Evolutionary conservation across 2,329 filamentous ascomycete genomes (phyloP).

Genomic region (Venturia asperata): DNA sequence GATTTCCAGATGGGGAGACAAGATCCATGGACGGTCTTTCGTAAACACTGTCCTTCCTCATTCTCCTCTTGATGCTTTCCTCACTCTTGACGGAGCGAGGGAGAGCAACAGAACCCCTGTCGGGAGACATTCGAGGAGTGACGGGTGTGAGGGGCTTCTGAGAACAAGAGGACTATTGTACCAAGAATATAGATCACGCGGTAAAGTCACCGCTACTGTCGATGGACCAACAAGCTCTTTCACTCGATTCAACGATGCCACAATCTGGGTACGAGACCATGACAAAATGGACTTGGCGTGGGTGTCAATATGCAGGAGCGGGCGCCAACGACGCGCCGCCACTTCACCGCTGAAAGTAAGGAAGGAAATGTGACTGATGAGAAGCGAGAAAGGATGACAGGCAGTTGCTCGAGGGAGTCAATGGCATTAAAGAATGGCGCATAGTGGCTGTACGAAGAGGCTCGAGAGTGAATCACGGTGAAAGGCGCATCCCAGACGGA

Average conservation of each 20-base stretch:
- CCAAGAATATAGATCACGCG: slow-evolving; percentile 11
- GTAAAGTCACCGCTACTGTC: slow-evolving; percentile 9
- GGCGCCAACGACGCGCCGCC: slow-evolving; percentile 4
- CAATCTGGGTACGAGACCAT: not conserved
- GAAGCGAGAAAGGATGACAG: not conserved
- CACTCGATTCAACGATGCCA: not conserved
- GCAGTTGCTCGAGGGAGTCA: not conserved
- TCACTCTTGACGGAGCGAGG: slow-evolving; percentile 9
- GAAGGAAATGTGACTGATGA: not conserved
- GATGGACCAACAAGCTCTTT: not conserved
- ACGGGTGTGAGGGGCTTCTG: not conserved
- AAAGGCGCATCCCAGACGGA: not conserved
- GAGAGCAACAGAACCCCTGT: slow-evolving; percentile 1
- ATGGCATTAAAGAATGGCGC: not conserved
- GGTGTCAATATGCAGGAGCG: slow-evolving; percentile 13
- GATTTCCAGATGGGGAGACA: not conserved
- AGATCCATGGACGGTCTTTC: not conserved
- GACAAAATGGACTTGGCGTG: not conserved
- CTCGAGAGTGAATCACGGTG: not conserved
- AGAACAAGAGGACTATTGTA: slow-evolving; percentile 1
- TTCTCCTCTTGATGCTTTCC: not conserved
- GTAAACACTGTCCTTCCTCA: not conserved
- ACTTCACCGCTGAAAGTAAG: slow-evolving; percentile 9
- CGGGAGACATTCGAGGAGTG: slow-evolving; percentile 12
- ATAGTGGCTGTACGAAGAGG: not conserved